These are phyloP conservation scores for Pseudohalonectria lignicola DNA, from an alignment of 2,329 filamentous ascomycete species.

Conservation along the genomic window DNA sequence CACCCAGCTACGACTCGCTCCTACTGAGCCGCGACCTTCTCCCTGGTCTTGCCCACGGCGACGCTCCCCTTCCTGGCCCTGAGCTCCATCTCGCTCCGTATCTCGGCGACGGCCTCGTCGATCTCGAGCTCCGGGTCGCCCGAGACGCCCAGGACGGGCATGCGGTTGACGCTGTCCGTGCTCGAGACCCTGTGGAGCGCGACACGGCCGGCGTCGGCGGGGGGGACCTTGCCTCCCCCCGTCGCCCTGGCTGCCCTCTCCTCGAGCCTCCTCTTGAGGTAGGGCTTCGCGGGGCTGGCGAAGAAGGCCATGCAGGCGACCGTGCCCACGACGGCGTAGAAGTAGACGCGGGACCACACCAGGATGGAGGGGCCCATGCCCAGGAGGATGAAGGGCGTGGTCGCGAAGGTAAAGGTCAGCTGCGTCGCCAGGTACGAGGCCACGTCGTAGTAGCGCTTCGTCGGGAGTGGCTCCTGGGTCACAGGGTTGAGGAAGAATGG, in stretches of 20 bases:
- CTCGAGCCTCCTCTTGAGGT: slow-evolving; percentile 47
- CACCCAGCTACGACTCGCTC: no score
- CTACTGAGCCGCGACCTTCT: no score
- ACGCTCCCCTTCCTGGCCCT: not conserved
- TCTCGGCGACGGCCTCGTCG: slow-evolving; percentile 66
- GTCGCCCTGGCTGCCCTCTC: slow-evolving; percentile 35
- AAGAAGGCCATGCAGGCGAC: slow-evolving; percentile 61
- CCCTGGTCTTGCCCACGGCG: no score
- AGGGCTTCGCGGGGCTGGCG: slow-evolving; percentile 60
- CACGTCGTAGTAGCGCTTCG: slow-evolving; percentile 80
- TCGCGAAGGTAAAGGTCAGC: slow-evolving; percentile 57
- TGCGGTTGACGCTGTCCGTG: slow-evolving; percentile 44
- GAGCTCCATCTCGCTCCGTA: slow-evolving; percentile 58
- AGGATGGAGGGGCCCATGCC: slow-evolving; percentile 56
- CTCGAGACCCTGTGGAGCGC: slow-evolving; percentile 37
- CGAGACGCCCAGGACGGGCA: slow-evolving; percentile 65
- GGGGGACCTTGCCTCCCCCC: not conserved
- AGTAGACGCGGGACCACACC: slow-evolving; percentile 81
- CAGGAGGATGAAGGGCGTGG: slow-evolving; percentile 77
- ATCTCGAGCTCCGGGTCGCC: slow-evolving; percentile 66
- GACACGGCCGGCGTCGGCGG: slow-evolving; percentile 2
- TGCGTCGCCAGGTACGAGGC: slow-evolving; percentile 19
- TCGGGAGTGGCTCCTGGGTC: slow-evolving; percentile 53
- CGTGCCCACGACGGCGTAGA: slow-evolving; percentile 67
- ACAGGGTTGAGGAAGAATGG: slow-evolving; percentile 84